Base-by-base conservation (phyloP, 2,329 filamentous ascomycete species). In the Xylaria sp. region DNA sequence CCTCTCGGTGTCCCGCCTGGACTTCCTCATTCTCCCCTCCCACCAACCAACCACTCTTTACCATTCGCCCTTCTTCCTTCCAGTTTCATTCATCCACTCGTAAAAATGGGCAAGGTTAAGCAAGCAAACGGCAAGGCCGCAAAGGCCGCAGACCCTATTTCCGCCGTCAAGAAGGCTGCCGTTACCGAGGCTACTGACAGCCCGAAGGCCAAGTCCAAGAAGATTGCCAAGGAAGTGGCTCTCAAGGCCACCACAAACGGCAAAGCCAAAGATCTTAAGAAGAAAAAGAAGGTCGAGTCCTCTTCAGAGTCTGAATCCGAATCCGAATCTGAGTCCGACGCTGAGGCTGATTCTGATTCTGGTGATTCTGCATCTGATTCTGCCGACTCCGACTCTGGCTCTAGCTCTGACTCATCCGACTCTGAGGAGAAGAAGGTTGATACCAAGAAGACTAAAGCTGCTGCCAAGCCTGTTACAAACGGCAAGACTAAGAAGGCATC, bases 121-220 rank as follows among this genome's bases (percentile, higher is more conserved):
- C 86, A 90, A 79, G 83, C 84, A 80, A 88, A 88, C 82, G 77
- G 78, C 77, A 87, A 81, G 78, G 79, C 78, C 75, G 77, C 81
- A 74, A 88, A 88, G 83, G 78, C 85, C 77, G 80, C 83, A 76
- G 84, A 86, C 78, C 79, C 83, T 70, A 78, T 85, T 75, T 81
- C 83, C 76, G 78, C 82, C 75, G 89, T 90, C 81, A 93, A 92
- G 85, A 86, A 86, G 75, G 89, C 85, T 74, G 87, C 88, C 73
- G 85, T 92, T 76, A 88, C 86, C 83, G 94, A 94, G 86, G 79
- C 89, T 62, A 84, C 88, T 70, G 86, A 91, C 80, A 87, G 86
- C 73, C 82, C 89, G 78, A 91, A 89, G 82, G 82, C 85, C 70
- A 91, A 91, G 84, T 86, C 88, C 76, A 92, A 92, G 86, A 85